phyloP scores from a whole-genome alignment of 257 asterid genomes.

The Lithospermum erythrorhizon region DNA sequence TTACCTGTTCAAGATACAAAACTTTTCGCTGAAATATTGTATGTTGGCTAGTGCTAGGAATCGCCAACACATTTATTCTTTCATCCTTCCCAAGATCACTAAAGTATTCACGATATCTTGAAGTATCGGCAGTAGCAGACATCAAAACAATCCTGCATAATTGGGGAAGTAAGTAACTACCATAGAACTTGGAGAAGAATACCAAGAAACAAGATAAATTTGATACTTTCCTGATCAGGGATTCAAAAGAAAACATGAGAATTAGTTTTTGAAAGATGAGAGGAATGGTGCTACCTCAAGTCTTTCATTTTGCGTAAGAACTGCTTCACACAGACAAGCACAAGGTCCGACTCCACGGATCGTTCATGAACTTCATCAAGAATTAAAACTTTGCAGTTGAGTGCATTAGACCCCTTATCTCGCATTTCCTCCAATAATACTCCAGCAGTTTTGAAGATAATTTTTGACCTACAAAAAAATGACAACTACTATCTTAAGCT shows the following conservation, averaged over 20 bases:
- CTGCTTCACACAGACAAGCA: conserved; percentile 89
- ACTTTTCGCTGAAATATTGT: conserved; percentile 58
- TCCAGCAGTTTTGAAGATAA: conserved; percentile 96
- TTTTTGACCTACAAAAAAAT: conserved; percentile 49
- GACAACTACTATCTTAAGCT: not conserved
- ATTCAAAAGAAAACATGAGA: not conserved
- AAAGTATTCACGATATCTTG: conserved; percentile 81
- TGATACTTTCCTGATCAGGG: not conserved
- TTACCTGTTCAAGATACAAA: conserved; percentile 78
- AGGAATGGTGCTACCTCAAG: conserved; percentile 41
- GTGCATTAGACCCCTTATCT: conserved; percentile 80
- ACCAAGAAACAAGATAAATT: not conserved
- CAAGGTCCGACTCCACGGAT: conserved; percentile 97
- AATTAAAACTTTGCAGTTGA: conserved; percentile 81
- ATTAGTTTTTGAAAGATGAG: not conserved
- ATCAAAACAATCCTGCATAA: conserved; percentile 84
- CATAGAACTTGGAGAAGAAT: not conserved
- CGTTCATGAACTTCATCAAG: conserved; percentile 99
- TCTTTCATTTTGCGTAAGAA: conserved; percentile 54
- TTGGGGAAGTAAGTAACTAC: conserved; percentile 16
- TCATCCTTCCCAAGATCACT: conserved; percentile 84
- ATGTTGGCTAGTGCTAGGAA: conserved; percentile 51
- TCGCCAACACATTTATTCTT: conserved; percentile 81
- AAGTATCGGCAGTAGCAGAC: conserved; percentile 95
- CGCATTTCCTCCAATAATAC: conserved; percentile 96